These are phyloP conservation scores for Carpinus fangiana DNA, from an alignment of 306 rosid species.

Conservation along the genomic window DNA sequence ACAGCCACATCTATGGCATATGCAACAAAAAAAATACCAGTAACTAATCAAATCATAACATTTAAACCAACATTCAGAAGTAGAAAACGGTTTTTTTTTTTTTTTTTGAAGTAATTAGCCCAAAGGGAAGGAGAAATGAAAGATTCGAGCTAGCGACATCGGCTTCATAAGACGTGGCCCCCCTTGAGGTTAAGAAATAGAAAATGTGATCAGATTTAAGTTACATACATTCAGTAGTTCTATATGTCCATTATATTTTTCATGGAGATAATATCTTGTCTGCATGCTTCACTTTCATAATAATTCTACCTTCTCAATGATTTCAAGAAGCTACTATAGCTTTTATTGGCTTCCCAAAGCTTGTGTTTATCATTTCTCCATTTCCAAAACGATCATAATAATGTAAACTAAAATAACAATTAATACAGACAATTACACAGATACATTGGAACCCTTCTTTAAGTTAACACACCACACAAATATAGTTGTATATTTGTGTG, in stretches of 20 bases:
- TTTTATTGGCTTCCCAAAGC: not conserved
- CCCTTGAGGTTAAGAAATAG: not conserved
- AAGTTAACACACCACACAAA: not conserved
- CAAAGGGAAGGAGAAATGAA: too few species aligned
- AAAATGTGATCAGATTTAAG: not conserved
- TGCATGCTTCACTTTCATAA: not conserved
- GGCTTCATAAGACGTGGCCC: too few species aligned
- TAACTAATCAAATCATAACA: not conserved
- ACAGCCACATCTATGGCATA: not conserved
- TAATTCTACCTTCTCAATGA: slow-evolving; percentile 1
- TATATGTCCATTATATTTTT: not conserved
- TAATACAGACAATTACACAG: not conserved
- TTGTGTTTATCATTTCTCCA: not conserved
- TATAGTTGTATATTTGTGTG: not conserved
- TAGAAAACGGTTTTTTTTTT: not conserved
- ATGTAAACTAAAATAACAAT: not conserved
- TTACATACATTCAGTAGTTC: not conserved
- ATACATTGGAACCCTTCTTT: not conserved
- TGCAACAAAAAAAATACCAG: not conserved
- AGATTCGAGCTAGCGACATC: too few species aligned
- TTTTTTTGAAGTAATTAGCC: too few species aligned
- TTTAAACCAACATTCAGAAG: not conserved
- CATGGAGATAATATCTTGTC: not conserved
- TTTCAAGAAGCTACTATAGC: not conserved
- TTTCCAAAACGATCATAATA: not conserved